Base-by-base conservation (phyloP, 441 rosid genomes). In the Theobroma grandiflorum region DNA sequence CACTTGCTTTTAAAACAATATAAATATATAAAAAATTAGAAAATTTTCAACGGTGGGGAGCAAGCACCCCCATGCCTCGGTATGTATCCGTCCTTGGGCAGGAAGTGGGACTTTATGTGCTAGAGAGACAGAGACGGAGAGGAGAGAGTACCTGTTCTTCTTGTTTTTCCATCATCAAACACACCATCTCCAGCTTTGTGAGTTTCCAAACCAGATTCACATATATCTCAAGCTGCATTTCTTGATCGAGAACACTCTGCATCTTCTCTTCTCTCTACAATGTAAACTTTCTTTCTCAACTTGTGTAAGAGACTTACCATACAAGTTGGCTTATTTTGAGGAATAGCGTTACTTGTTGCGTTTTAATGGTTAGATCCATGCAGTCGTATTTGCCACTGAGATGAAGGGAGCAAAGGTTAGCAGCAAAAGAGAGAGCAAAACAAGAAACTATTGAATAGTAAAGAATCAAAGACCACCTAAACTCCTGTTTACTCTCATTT, bases 91-190 rank as follows among this genome's bases (percentile, higher is more conserved):
- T 26, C 31, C 31, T 26, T 26, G 31, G 31, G 31, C 31, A 26
- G 31, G 31, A 26, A 40, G 4, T 6, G 0, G 42, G 42, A 40
- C 42, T 40, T 40, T 40, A 40, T 40, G 42, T 40, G 42, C 6
- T 40, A 2, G 20, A 55, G 6, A 55, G 18, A 55, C 31, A 26
- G 31, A 26, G 31, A 26, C 31, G 1, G 31, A 26, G 31, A 26
- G 31, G 22, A 62, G 42, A 20, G 52, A 12, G 26, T 69, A 81
- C 77, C 81, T 2, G 83, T 82, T 75, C 84, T 78, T 71, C 20
- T 71, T 72, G 82, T 45, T 52, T 64, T 84, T 66, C 80, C 87
- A 77, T 74, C 85, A 37, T 85, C 85, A 3, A 84, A 49, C 74
- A 68, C 76, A 40, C 20, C 75, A 4, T 75, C 74, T n/a, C 50